Evolutionary conservation across 2,329 filamentous ascomycete genomes (phyloP).

Genomic region (Coleophoma eucalyptorum): DNA sequence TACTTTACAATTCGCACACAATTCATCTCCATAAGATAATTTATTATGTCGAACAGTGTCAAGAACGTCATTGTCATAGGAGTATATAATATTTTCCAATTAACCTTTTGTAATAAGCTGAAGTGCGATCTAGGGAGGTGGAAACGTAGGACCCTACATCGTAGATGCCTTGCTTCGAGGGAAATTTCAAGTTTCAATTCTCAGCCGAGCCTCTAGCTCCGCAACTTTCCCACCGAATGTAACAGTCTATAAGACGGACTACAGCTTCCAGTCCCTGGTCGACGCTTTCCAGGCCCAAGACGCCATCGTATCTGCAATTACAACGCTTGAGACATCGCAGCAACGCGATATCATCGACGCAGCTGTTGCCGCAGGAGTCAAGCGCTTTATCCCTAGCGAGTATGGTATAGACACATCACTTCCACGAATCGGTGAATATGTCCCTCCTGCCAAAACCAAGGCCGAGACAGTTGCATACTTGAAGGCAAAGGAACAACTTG

Average conservation of each 20-base stretch:
- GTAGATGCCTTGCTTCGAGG: background rate
- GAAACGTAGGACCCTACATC: background rate
- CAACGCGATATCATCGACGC: slow-evolving; percentile 52
- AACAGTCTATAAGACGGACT: slow-evolving; percentile 4
- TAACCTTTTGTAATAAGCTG: no score
- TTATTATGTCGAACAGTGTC: no score
- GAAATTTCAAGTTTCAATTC: background rate
- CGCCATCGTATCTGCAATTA: slow-evolving; percentile 49
- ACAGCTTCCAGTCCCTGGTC: slow-evolving; percentile 2
- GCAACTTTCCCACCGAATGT: slow-evolving; percentile 15
- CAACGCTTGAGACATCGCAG: slow-evolving; percentile 33
- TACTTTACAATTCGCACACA: no score
- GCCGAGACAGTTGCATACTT: slow-evolving; percentile 28
- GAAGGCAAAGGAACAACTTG: slow-evolving; percentile 14
- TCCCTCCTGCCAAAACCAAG: slow-evolving; percentile 33
- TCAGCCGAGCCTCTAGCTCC: background rate
- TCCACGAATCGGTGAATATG: slow-evolving; percentile 10
- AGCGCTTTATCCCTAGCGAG: slow-evolving; percentile 55
- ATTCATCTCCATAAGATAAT: no score
- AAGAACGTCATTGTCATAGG: no score
- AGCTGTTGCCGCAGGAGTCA: slow-evolving; percentile 49
- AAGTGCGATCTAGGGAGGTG: no score
- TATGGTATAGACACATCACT: slow-evolving; percentile 33
- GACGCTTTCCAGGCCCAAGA: slow-evolving; percentile 48
- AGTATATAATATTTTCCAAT: no score